Evolutionary conservation across 176 grass and related monocot species (phyloP), one percentile per base, ranked within the genome.

Genomic region (Carex cristatella): DNA sequence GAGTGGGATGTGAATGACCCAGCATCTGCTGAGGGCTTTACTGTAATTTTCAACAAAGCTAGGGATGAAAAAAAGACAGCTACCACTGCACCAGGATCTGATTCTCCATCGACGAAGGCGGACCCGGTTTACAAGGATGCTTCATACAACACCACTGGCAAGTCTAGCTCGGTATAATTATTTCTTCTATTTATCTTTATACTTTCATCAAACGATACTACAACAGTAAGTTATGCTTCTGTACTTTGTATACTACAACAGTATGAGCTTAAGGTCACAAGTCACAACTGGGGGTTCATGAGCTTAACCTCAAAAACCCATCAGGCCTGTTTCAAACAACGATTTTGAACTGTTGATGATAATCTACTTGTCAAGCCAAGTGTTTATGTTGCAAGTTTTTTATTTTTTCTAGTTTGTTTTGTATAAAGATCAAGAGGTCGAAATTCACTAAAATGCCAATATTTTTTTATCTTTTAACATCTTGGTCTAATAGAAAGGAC

Each of bases 31-130:
- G 86, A 87, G 53, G 86, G 86, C 66, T 87, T 87, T 72, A 87
- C 86, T 16, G 86, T 87, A 54, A 87, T 87, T 51, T 87, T 87
- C 66, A 87, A 87, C 60, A 87, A 87, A 75, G 86, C 86, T 61
- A 83, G 86, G 81, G 86, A 87, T 82, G 86, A 87, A 61, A 87
- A 82, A 56, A 87, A 87, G 79, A 82, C 86, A 9, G 86, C 53
- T 33, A 31, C 79, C 18, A 76, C 51, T 37, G 64, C 63, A 27
- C 14, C 56, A 53, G 79, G 70, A 64, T 61, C 79, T 48, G 79
- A 83, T 65, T 83, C 79, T 63, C 79, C 86, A 61, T 62, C 64
- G 3, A 69, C n/a, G 11, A 87, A 83, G 65, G 65, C 16, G 31
- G 86, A 87, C 18, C 44, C 48, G 18, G 64, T 72, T 27, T 87